Evolutionary conservation across 192 early-diverging fungal genomes (phyloP).

Genomic region (Linnemannia hyalina): DNA sequence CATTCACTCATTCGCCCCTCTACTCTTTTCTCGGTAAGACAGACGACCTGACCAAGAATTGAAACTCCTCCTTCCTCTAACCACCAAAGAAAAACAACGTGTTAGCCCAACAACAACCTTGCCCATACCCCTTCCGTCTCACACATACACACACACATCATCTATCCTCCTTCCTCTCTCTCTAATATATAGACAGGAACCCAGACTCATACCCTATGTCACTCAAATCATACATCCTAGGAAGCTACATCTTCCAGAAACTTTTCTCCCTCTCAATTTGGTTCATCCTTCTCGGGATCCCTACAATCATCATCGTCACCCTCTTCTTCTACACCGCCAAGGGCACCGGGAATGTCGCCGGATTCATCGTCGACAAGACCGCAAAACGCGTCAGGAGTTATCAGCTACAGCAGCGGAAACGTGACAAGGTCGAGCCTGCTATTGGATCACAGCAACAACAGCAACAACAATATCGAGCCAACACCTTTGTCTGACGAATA

Average conservation of each 20-base stretch:
- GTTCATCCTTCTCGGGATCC: constrained; percentile 29
- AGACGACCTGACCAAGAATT: no score
- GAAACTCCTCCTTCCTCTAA: no score
- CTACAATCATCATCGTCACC: constrained; percentile 7
- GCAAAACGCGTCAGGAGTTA: constrained; percentile 34
- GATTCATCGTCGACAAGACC: constrained; percentile 36
- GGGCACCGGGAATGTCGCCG: constrained; percentile 47
- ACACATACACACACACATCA: not conserved
- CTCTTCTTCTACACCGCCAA: constrained; percentile 32
- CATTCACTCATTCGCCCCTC: no score
- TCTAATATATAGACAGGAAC: not conserved
- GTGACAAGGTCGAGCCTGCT: constrained; percentile 22
- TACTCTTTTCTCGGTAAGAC: no score
- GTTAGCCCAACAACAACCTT: no score
- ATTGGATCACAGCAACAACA: not conserved
- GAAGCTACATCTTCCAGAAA: constrained; percentile 21
- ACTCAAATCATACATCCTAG: constrained; percentile 25
- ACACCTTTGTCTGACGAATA: not conserved
- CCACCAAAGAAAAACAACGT: no score
- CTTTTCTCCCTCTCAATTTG: constrained; percentile 39
- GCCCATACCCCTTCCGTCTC: not conserved
- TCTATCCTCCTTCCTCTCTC: not conserved
- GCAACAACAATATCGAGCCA: not conserved
- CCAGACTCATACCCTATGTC: constrained; percentile 16
- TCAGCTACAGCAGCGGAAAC: constrained; percentile 44